These are phyloP conservation scores for Rhodomyrtus psidioides DNA, from an alignment of 441 rosid genomes.

Conservation along the genomic window DNA sequence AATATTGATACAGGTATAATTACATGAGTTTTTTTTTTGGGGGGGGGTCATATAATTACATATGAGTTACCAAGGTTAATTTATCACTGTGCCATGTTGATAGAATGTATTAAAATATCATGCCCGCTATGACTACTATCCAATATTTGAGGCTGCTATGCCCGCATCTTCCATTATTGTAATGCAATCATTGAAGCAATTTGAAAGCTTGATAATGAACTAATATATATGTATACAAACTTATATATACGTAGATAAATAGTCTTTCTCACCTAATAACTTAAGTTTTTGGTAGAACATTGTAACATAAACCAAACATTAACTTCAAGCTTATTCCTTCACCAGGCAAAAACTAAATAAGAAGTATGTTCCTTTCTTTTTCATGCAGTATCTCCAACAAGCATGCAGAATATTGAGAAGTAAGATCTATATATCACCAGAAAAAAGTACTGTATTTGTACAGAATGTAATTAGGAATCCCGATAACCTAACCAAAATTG, in stretches of 20 bases:
- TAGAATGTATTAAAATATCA: too few relatives aligned
- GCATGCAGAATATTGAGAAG: neutral
- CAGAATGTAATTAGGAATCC: neutral
- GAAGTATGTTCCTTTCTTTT: neutral
- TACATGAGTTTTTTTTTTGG: too few relatives aligned
- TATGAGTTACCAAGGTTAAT: too few relatives aligned
- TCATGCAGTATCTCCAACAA: neutral
- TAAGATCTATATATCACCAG: neutral
- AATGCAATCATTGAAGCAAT: neutral
- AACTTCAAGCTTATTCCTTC: neutral
- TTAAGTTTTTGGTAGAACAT: neutral
- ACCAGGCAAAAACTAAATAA: neutral
- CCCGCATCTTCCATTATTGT: rapidly evolving
- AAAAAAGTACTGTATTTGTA: neutral
- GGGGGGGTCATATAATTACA: too few relatives aligned
- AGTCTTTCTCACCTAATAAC: neutral
- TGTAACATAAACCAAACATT: neutral
- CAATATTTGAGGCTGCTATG: too few relatives aligned
- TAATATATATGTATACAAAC: too few relatives aligned
- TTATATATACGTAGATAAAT: too few relatives aligned
- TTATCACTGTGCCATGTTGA: too few relatives aligned
- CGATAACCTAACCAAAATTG: neutral
- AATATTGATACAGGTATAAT: too few relatives aligned
- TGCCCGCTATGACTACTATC: too few relatives aligned
- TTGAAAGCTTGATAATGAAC: neutral